Percentiles rank a stretch among this genome's conserved stretches.
Conservation (phyloP, 2,329 filamentous ascomycete species). For the Penicillium digitatum region DNA sequence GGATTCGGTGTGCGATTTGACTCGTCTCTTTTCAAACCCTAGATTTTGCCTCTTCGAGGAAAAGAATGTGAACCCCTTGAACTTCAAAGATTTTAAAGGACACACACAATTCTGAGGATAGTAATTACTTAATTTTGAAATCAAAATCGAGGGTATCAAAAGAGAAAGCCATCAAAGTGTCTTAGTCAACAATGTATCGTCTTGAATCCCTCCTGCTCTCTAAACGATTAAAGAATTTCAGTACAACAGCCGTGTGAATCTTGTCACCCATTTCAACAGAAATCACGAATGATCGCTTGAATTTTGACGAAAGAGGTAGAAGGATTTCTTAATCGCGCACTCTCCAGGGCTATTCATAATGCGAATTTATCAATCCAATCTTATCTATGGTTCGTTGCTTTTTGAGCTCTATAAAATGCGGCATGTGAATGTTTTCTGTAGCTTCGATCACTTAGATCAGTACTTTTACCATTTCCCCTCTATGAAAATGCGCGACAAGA, state of each 20-base stretch:
- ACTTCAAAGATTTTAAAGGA: neutral
- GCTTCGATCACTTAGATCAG: neutral
- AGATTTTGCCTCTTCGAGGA: neutral
- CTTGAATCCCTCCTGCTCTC: neutral
- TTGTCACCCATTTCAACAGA: neutral
- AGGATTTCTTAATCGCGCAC: neutral
- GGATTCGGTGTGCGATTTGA: neutral
- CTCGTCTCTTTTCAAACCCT: neutral
- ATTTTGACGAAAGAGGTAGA: neutral
- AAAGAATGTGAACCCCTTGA: neutral
- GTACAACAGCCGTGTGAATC: neutral
- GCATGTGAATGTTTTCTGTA: neutral
- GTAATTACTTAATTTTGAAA: neutral
- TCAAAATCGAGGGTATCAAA: neutral
- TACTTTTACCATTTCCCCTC: neutral
- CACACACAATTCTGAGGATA: neutral
- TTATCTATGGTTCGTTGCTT: neutral
- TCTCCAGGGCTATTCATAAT: neutral
- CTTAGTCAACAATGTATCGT: neutral
- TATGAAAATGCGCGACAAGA: neutral
- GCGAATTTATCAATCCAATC: neutral
- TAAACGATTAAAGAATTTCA: neutral
- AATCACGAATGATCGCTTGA: neutral
- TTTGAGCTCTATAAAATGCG: neutral
- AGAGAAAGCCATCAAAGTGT: neutral